Evolutionary conservation across 169 alveolate species (phyloP), one percentile per base, ranked within the genome.

Genomic region (Besnoitia besnoiti): DNA sequence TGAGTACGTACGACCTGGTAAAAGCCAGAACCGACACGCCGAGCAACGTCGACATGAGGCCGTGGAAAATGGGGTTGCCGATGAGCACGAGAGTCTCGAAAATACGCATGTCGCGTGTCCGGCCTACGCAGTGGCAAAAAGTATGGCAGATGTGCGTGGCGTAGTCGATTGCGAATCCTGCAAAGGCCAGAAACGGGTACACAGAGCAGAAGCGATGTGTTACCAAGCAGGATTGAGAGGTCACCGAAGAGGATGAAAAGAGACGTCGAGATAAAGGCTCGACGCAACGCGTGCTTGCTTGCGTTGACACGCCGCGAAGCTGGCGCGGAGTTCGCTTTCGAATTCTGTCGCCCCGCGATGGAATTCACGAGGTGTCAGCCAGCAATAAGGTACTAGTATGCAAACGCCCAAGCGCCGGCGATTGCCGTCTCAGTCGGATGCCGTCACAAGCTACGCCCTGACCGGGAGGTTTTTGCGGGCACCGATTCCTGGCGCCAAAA

Each of bases 131-230:
- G 95, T 96, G 98, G 35, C 96, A 94, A 76, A 96, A 96, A 44
- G 97, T 95, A 82, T 96, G 98, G 73, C 95, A 94, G n/a, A 96
- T 96, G 95, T 96, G 98, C 0, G 97, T 94, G 35, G 98, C 94
- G 82, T 96, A 96, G 90, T 96, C 98, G 73, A 96, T 96, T 51
- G 97, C 93, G 85, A 95, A 95, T 55, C 97, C 97, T 95, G 77
- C n/a, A n/a, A 46, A 67, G 21, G 35, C 77, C 49, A 40, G 44
- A 5, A 90, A 33, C 27, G 39, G 42, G 77, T 37, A 82, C 67
- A 76, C 27, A 51, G 59, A 55, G 8, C 39, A 4, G 59, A 24
- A 0, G 19, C 47, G 35, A 30, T 24, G 84, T 47, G 30, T 5
- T 35, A 87, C 49, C 21, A 49, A 33, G 50, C 33, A 46, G 59